phyloP scores from a whole-genome alignment of 1,139 yeast species.

The Blastobotrys indianensis region DNA sequence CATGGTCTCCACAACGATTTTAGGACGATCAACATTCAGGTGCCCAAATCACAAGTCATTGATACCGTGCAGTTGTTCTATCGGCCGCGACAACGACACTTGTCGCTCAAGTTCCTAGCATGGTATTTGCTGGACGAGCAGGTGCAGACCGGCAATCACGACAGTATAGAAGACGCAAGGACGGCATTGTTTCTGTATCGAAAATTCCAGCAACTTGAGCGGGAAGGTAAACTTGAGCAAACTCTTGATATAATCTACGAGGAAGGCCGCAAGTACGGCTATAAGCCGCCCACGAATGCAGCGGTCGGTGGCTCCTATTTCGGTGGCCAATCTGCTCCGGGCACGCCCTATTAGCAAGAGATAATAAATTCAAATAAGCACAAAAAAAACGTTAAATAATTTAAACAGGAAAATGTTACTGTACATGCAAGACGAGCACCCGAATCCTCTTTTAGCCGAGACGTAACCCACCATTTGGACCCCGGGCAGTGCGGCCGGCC shows the following conservation, averaged over 20 bases:
- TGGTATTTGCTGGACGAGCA: slow-evolving; percentile 67
- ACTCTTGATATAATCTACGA: slow-evolving; percentile 61
- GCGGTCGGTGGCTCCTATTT: slow-evolving; percentile 1
- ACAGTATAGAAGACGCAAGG: slow-evolving; percentile 91
- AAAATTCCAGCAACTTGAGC: slow-evolving; percentile 57
- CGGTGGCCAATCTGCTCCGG: slow-evolving; percentile 2
- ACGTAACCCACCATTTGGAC: slow-evolving; percentile 32
- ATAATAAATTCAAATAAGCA: not conserved
- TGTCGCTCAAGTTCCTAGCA: slow-evolving; percentile 85
- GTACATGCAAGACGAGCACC: not conserved
- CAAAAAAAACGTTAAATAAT: not conserved
- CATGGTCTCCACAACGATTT: slow-evolving; percentile 92
- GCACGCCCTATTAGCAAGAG: slow-evolving; percentile 4
- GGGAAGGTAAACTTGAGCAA: slow-evolving; percentile 53
- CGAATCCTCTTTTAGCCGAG: slow-evolving; percentile 3
- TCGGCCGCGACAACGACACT: slow-evolving; percentile 62
- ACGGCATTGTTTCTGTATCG: slow-evolving; percentile 77
- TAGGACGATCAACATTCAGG: slow-evolving; percentile 84
- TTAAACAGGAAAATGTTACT: not conserved
- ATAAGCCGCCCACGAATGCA: slow-evolving; percentile 45
- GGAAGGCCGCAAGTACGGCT: slow-evolving; percentile 63
- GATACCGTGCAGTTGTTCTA: slow-evolving; percentile 83
- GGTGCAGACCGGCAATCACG: slow-evolving; percentile 92
- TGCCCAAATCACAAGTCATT: slow-evolving; percentile 76
- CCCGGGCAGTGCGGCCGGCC: slow-evolving; percentile 18